Base-by-base conservation (phyloP, 331 rosid species). In the Quercus lobata region DNA sequence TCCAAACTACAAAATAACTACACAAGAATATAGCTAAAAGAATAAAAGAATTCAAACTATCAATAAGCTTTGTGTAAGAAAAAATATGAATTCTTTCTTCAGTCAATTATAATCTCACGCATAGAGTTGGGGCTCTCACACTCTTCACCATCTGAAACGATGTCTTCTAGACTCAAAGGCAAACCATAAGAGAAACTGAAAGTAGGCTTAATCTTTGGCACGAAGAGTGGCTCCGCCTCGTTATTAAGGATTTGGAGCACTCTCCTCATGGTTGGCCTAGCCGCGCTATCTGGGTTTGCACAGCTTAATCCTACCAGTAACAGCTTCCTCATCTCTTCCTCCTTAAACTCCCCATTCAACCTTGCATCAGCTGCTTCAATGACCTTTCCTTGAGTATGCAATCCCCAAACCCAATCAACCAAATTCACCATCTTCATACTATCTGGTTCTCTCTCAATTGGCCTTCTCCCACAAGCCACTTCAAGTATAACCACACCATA, bases 401-500 rank as follows among this genome's bases (percentile, higher is more conserved):
- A 76, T 22, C 90, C 87, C 98, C 97, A 93, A 69, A 93, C 97
- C 89, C 89, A 93, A 69, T 93, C 98, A 27, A 93, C 96, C 79
- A 93, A 84, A 81, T 91, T 93, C 73, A 93, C 96, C 90, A 87
- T 89, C 44, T 86, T 83, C 14, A 85, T 83, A 35, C 83, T 81
- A 6, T 68, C 84, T 1, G 80, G n/a, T 7, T 88, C 87, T 58
- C 83, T 86, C 77, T 93, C 95, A 27, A 93, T 91, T 17, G 96
- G 97, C 68, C 97, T 92, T 82, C 96, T 92, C 22, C 98, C 97
- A 78, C 98, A 94, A 16, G 93, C 93, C 79, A 91, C 90, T 71
- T 91, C 98, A 56, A 91, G 92, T 24, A 87, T 82, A 61, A 93
- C 97, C 69, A 93, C 91, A 0, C 97, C 97, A 62, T 72, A 93